A percentile compares a stretch with the other conserved stretches of the same genome.
Evolutionary conservation across 2,329 filamentous ascomycete genomes (phyloP).

Genomic region (Apiospora arundinis): DNA sequence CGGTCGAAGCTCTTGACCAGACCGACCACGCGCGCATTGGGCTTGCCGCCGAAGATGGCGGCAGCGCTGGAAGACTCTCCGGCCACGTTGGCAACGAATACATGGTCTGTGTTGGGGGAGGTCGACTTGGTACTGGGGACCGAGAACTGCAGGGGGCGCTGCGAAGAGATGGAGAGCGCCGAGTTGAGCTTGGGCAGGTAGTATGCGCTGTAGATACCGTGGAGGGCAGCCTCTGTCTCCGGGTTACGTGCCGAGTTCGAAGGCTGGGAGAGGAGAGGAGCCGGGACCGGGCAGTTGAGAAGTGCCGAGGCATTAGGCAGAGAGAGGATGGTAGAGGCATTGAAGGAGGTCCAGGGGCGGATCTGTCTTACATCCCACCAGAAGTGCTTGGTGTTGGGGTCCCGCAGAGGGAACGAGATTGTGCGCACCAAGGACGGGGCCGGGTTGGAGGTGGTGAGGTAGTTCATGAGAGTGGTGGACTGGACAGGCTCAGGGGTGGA

Average conservation of each 20-base stretch:
- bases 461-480: constrained; percentile 75
- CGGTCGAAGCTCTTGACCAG: constrained; percentile 91
- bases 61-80: constrained; percentile 63
- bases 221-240: constrained; percentile 78
- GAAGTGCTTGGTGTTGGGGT: constrained; percentile 78
- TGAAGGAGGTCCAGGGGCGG: constrained; percentile 83
- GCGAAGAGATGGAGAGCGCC: constrained; percentile 78
- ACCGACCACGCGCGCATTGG: constrained; percentile 57
- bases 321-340: constrained; percentile 70
- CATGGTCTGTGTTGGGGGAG: constrained; percentile 53
- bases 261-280: constrained; percentile 65
- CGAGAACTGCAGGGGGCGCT: constrained; percentile 63
- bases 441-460: constrained; percentile 81
- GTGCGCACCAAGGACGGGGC: constrained; percentile 82
- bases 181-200: constrained; percentile 89
- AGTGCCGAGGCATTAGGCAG: constrained; percentile 77
- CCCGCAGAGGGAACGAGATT: constrained; percentile 71
- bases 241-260: constrained; percentile 68
- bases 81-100: constrained; percentile 70
- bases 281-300: constrained; percentile 72
- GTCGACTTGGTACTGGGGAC: constrained; percentile 46
- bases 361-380: constrained; percentile 97
- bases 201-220: constrained; percentile 76
- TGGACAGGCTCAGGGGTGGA: constrained; percentile 53
- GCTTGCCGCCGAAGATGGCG: constrained; percentile 55